Evolutionary conservation across 2,329 filamentous ascomycete genomes (phyloP), one percentile per base, ranked within the genome.

Genomic region (Exutisphaerella laricina): DNA sequence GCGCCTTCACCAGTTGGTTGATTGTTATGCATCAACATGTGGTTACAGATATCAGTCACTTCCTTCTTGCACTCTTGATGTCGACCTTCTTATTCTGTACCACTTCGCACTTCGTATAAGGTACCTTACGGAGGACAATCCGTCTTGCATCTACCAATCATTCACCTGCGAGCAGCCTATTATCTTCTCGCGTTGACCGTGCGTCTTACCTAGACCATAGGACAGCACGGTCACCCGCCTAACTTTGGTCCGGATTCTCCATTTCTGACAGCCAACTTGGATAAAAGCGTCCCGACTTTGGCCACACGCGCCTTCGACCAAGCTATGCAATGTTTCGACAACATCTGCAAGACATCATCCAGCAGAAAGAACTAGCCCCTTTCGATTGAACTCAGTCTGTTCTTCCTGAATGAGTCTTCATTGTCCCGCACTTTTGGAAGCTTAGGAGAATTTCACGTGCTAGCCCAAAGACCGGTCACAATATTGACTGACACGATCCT

Each of bases 61-160:
- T 35, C n/a, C 21, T 18, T n/a, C 39, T 31, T 29, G 8, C 23
- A 42, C 29, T 21, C 22, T 35, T 42, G 39, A 42, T 22, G 21
- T 42, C 31, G 13, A 33, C 17, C 14, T 20, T 12, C 23, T 26
- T n/a, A 26, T 20, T 14, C n/a, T 41, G 39, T 41, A 41, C 39
- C 8, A 41, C 39, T 20, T 23, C n/a, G 20, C 8, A 41, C 39
- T 20, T 23, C n/a, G 20, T 7, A 33, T 22, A 20, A 14, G 29
- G 17, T 32, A 7, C 39, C 39, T 41, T 41, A 21, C 39, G 37
- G 37, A 40, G 23, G 28, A 4, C 14, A 9, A 40, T 40, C 28
- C 37, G 37, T 12, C 16, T 13, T 23, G n/a, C 12, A 30, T 39
- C 25, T 22, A 39, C 37, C 28, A 41, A 41, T 29, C 39, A 41